Evolutionary conservation across 495 filamentous ascomycete genomes (phyloP).

Genomic region (Penicillium maclennaniae): DNA sequence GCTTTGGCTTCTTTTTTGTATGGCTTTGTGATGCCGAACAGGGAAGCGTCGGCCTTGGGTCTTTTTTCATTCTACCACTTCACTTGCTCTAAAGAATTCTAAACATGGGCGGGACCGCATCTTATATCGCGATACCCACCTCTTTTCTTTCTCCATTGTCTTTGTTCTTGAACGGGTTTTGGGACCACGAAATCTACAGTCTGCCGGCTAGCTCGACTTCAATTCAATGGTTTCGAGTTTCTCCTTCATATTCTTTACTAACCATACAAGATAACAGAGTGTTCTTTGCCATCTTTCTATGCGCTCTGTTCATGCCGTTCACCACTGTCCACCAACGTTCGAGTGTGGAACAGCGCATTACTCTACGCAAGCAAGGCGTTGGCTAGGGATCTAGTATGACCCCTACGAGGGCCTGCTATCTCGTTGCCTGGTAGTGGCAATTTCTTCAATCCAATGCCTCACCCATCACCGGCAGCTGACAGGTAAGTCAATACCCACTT

Average conservation of each 20-base stretch:
- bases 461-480: slow-evolving; percentile 5
- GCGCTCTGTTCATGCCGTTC: neutral
- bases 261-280: neutral
- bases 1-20: neutral
- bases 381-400: neutral
- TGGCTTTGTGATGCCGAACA: neutral
- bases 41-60: neutral
- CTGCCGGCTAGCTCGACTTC: neutral
- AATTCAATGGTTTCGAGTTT: neutral
- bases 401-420: neutral
- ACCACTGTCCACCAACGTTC: neutral
- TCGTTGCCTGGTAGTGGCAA: slow-evolving; percentile 21
- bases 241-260: neutral
- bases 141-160: neutral
- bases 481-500: neutral
- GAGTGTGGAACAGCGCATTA: no score
- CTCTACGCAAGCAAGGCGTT: neutral
- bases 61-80: neutral
- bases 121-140: neutral
- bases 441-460: neutral
- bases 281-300: neutral
- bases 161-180: neutral
- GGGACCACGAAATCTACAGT: neutral
- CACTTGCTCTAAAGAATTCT: neutral
- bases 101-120: neutral